Evolutionary conservation across 139 green algal species (phyloP), one percentile per base, ranked within the genome.

Genomic region (Chlorella sp.): DNA sequence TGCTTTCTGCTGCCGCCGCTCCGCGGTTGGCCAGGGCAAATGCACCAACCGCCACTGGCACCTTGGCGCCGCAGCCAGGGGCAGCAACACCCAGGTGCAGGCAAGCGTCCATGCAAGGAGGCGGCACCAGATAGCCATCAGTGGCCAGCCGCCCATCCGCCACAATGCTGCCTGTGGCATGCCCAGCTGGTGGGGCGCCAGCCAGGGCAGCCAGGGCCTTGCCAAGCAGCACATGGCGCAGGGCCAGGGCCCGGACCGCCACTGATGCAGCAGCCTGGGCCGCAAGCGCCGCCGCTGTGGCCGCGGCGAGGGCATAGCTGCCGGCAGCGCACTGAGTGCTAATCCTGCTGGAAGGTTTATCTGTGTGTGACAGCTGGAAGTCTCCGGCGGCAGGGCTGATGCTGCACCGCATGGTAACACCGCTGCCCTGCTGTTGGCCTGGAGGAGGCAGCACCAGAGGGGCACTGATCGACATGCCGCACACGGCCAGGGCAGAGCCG

Each of bases 41-140:
- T 5, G 62, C 28, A 17, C 81, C 86, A 26, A 90, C 73, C 11
- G 82, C 73, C 9, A 90, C 55, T 11, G 86, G 86, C 36, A 90
- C 86, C 47, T 90, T 90, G 34, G 86, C 86, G 41, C 80, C 80
- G 78, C 87, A 88, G 44, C 67, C 74, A 16, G 84, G 84, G 9
- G 64, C 69, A 2, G 67, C 57, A 17, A 90, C 84, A 1, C 87
- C 89, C 71, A 91, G 78, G 80, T 93, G 89, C 25, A 93, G 82
- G 71, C 80, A 86, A 44, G 85, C 87, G 74, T 93, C 89, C n/a
- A 85, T 82, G 68, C 82, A 71, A 12, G 85, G 80, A 11, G 89
- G 89, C 38, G 89, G 88, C 17, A 87, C 85, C 12, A 88, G 44
- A 72, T 85, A 92, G 44, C 76, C 85, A 36, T 86, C 86, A 2